Conservation (phyloP, 2,329 filamentous ascomycete species). For the Hypoxylon sp. region DNA sequence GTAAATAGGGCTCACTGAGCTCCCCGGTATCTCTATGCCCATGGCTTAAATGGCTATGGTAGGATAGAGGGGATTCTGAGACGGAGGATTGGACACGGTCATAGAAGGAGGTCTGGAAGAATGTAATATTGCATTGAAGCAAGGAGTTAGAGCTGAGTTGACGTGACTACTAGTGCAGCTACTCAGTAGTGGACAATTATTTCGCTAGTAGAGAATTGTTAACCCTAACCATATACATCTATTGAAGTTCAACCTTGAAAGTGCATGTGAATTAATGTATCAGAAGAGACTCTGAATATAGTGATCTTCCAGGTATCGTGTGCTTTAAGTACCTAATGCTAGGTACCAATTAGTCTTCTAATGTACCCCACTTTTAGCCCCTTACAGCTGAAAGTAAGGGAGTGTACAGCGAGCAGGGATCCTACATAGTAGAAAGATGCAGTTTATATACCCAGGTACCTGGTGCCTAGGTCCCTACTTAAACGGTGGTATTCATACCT, state of each 20-base stretch:
- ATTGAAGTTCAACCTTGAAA: not conserved
- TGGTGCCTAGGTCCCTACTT: no score
- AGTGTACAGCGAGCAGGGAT: no score
- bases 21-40: slow-evolving; percentile 49
- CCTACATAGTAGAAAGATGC: no score
- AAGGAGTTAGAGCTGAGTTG: not conserved
- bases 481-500: no score
- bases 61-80: not conserved
- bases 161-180: not conserved
- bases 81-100: not conserved
- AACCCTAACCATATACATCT: not conserved
- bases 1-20: slow-evolving; percentile 49
- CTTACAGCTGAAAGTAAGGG: no score
- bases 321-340: no score
- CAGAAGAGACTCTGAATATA: no score
- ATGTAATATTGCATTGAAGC: slow-evolving; percentile 2
- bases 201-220: not conserved
- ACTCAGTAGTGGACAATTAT: not conserved
- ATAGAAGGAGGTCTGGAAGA: not conserved
- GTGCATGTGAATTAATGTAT: not conserved
- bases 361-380: no score
- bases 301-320: no score
- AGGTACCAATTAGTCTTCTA: no score
- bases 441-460: no score
- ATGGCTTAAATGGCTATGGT: slow-evolving; percentile 33